phyloP scores from a whole-genome alignment of 371 early-diverging fungal species.

The Haplosporangium sp. region DNA sequence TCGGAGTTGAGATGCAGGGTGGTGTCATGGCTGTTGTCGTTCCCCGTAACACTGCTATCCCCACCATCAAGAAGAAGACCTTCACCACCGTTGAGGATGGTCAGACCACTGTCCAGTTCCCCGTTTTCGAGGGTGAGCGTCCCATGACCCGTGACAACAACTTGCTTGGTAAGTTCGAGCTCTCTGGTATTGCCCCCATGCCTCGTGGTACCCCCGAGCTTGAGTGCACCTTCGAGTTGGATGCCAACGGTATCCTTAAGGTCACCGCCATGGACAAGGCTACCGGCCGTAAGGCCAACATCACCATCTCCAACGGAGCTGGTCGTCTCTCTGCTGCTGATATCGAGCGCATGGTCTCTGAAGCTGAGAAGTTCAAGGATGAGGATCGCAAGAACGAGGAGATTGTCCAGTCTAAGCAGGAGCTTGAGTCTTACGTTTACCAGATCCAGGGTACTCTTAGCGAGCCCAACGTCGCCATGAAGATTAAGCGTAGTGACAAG shows the following conservation, averaged over 20 bases:
- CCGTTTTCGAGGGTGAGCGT: constrained; percentile 95
- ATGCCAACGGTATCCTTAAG: constrained; percentile 96
- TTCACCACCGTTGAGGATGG: constrained; percentile 97
- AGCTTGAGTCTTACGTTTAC: constrained; percentile 90
- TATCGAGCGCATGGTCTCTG: constrained; percentile 66
- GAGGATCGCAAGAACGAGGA: constrained; percentile 86
- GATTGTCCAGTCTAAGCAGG: constrained; percentile 87
- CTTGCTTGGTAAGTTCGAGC: constrained; percentile 91
- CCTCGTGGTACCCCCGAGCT: constrained; percentile 94
- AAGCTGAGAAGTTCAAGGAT: constrained; percentile 60
- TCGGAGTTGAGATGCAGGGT: constrained; percentile 96
- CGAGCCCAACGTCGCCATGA: constrained; percentile 85
- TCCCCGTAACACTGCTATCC: constrained; percentile 92
- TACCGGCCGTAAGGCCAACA: constrained; percentile 89
- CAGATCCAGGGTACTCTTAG: constrained; percentile 85
- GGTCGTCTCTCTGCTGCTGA: constrained; percentile 91
- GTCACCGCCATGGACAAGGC: constrained; percentile 94
- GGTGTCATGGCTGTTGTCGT: constrained; percentile 85
- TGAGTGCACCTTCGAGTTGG: constrained; percentile 92
- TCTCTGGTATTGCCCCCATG: constrained; percentile 89
- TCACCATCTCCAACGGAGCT: constrained; percentile 93
- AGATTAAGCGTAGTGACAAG: constrained; percentile 84
- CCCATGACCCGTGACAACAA: constrained; percentile 94
- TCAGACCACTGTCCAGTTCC: constrained; percentile 94
- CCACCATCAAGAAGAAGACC: constrained; percentile 90